A percentile compares a stretch with the other conserved stretches of the same genome.
Evolutionary conservation across 116 monocot species (phyloP).

Genomic region (Dioscorea cayenensis): DNA sequence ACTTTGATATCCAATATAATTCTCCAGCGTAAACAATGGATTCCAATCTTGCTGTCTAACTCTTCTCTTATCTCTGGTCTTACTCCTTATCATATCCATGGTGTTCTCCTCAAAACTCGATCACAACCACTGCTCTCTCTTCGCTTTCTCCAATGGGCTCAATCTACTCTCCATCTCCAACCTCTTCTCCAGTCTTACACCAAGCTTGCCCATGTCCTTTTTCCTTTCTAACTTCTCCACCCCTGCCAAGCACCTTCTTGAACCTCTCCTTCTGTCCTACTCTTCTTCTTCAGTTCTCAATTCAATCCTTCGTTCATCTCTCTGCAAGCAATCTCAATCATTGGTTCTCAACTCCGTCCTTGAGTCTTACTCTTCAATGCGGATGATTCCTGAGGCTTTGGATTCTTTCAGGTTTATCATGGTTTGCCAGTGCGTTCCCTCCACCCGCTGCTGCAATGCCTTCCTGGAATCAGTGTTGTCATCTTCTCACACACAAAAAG

Average conservation of each 20-base stretch:
- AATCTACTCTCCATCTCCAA: constrained; percentile 18
- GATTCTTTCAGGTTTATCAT: constrained; percentile 14
- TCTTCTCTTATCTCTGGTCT: constrained; percentile 17
- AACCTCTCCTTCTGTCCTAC: constrained; percentile 12
- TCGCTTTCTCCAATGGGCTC: constrained; percentile 34
- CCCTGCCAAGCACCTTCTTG: constrained; percentile 17
- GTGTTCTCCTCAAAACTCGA: constrained; percentile 11
- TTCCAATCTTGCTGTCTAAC: constrained; percentile 15
- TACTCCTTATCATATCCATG: constrained; percentile 16
- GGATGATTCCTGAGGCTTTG: constrained; percentile 8
- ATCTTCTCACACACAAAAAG: background rate
- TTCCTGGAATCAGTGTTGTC: constrained; percentile 20
- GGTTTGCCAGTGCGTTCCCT: constrained; percentile 2
- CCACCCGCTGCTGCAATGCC: constrained; percentile 12
- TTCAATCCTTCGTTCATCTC: constrained; percentile 5
- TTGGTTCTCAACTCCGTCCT: constrained; percentile 24
- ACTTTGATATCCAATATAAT: constrained; percentile 27
- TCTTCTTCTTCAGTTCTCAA: constrained; percentile 11
- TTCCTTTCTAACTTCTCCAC: constrained; percentile 3
- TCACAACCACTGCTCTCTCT: constrained; percentile 29
- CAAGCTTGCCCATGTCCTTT: constrained; percentile 19
- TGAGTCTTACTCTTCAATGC: constrained; percentile 11
- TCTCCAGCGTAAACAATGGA: constrained; percentile 25
- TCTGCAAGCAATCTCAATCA: constrained; percentile 4
- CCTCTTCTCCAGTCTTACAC: constrained; percentile 20